A percentile compares a stretch with the other conserved stretches of the same genome.
Conservation (phyloP, 2,329 filamentous ascomycete genomes). For the Calonectria pseudoreteaudii region DNA sequence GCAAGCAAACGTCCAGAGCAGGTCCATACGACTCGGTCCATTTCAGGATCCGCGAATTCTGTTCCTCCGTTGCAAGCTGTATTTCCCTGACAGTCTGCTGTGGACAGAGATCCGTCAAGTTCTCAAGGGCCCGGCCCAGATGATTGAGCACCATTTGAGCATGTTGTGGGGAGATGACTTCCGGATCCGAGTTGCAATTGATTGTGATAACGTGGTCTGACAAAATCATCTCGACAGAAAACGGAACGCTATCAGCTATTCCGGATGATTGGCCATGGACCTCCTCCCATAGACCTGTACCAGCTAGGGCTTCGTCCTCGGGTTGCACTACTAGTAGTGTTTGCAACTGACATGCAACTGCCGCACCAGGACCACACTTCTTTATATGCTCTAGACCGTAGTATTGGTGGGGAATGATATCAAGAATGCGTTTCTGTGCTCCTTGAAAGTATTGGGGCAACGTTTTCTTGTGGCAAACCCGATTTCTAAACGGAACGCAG, state of each 20-base stretch:
- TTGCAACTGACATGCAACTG: background rate
- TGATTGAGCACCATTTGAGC: background rate
- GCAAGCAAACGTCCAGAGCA: background rate
- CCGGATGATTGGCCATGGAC: background rate
- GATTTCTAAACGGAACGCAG: background rate
- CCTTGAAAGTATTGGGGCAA: background rate
- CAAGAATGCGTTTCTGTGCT: background rate
- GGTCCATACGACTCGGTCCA: background rate
- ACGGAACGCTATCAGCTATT: background rate
- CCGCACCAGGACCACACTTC: background rate
- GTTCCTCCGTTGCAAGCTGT: background rate
- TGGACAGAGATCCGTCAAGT: background rate
- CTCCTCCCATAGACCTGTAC: background rate
- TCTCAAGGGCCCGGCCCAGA: background rate
- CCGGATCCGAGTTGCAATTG: background rate
- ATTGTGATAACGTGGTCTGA: background rate
- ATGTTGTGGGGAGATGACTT: background rate
- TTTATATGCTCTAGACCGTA: background rate
- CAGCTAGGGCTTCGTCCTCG: background rate
- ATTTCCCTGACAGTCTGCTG: background rate
- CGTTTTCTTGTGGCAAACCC: background rate
- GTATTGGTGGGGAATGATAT: background rate
- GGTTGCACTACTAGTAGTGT: background rate
- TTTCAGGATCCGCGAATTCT: background rate
- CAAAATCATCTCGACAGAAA: background rate